Percentiles rank a stretch among this genome's conserved stretches.
Evolutionary conservation across 225 moss, liverwort and hornwort genomes (phyloP).

Genomic region (Takakia lepidozioides): DNA sequence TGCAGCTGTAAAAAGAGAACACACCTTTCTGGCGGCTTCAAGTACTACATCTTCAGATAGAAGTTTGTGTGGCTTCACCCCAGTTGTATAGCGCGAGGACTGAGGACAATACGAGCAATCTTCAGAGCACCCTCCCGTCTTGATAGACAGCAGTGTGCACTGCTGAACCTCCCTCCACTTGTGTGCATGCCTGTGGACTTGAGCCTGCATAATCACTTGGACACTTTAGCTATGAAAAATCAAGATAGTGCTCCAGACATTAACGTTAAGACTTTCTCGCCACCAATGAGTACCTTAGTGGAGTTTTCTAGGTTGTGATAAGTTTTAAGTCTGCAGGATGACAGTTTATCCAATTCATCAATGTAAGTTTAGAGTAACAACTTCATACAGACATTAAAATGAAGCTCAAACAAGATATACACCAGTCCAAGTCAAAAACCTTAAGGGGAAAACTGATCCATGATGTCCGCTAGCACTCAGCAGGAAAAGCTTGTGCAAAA

Average conservation of each 20-base stretch:
- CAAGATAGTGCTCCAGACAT: neutral
- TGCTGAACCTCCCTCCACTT: slow-evolving; percentile 96
- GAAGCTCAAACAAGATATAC: too few species aligned
- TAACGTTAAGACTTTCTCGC: neutral
- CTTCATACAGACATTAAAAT: too few species aligned
- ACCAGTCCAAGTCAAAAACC: too few species aligned
- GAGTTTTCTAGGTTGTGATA: too few species aligned
- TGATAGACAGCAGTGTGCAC: slow-evolving; percentile 93
- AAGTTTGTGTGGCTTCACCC: slow-evolving; percentile 82
- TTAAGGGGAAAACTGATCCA: too few species aligned
- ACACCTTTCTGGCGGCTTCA: slow-evolving; percentile 79
- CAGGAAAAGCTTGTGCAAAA: too few species aligned
- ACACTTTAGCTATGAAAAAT: neutral
- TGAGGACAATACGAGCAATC: slow-evolving; percentile 98
- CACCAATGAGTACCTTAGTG: neutral
- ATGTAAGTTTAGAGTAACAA: too few species aligned
- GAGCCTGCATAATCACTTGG: slow-evolving; percentile 37
- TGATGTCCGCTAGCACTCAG: too few species aligned
- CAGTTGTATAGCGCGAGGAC: slow-evolving; percentile 77
- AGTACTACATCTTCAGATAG: slow-evolving; percentile 73
- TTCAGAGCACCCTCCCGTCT: slow-evolving; percentile 98
- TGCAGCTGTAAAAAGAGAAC: too few species aligned
- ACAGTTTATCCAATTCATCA: too few species aligned
- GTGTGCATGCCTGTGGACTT: slow-evolving; percentile 91
- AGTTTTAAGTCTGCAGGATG: too few species aligned